phyloP scores from a whole-genome alignment of 345 rosid species.

The Cardiospermum halicacabum region DNA sequence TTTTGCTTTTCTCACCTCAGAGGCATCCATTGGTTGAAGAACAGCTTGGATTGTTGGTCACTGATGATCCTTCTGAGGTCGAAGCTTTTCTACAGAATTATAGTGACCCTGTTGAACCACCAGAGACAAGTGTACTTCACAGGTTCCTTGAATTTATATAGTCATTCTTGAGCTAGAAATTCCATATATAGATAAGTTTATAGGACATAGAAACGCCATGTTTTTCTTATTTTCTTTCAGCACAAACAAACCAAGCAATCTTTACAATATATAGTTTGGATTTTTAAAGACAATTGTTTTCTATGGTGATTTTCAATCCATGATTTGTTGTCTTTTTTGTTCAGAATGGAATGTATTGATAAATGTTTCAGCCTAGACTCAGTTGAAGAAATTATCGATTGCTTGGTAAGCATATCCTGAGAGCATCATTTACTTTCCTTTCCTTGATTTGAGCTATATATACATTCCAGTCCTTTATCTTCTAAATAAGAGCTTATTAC shows the following conservation, averaged over 20 bases:
- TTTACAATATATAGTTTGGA: neutral
- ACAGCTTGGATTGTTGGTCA: slow-evolving; percentile 59
- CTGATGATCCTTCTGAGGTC: slow-evolving; percentile 88
- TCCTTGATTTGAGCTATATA: neutral
- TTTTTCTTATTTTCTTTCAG: neutral
- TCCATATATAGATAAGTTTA: neutral
- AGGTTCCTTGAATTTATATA: slow-evolving; percentile 41
- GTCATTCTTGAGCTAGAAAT: neutral
- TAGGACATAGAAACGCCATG: neutral
- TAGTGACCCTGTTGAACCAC: slow-evolving; percentile 56
- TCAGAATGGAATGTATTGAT: slow-evolving; percentile 63
- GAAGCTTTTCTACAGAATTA: slow-evolving; percentile 61
- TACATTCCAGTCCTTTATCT: neutral
- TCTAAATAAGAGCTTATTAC: no score
- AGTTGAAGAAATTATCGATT: slow-evolving; percentile 79
- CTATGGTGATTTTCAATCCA: neutral
- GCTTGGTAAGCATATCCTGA: slow-evolving; percentile 48
- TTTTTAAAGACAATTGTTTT: neutral
- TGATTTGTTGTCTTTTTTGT: slow-evolving; percentile 10
- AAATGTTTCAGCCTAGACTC: slow-evolving; percentile 79
- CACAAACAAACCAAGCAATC: neutral
- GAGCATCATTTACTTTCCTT: neutral
- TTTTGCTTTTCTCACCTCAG: slow-evolving; percentile 31
- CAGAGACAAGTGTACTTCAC: slow-evolving; percentile 58
- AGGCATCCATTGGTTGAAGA: slow-evolving; percentile 57